Percentiles rank a stretch among this genome's conserved stretches.
These are phyloP conservation scores for Clitopilus hobsonii DNA, from an alignment of 768 basidiomycete species.

Conservation along the genomic window DNA sequence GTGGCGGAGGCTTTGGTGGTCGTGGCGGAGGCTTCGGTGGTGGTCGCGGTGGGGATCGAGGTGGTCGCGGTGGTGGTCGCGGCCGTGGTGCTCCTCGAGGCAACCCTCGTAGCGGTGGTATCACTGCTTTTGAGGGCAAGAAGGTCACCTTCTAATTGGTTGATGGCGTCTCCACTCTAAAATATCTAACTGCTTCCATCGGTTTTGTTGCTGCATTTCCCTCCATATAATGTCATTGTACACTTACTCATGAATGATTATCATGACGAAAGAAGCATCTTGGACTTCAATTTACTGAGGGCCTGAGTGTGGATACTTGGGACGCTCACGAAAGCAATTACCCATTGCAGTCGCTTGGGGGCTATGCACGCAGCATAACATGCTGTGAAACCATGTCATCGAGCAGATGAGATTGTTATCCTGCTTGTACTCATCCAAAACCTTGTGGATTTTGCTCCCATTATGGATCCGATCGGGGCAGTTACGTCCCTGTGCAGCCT, in stretches of 20 bases:
- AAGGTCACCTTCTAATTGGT: slow-evolving; percentile 60
- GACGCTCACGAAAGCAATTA: background rate
- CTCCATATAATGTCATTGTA: background rate
- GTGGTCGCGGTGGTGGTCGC: slow-evolving; percentile 36
- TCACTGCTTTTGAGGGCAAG: slow-evolving; percentile 61
- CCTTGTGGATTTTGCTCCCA: background rate
- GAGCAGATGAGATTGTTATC: too few species aligned
- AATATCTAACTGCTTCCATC: too few species aligned
- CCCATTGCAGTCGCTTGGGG: too few species aligned
- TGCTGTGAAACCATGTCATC: too few species aligned
- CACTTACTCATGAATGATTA: background rate
- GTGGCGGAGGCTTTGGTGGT: slow-evolving; percentile 29
- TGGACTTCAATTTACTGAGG: too few species aligned
- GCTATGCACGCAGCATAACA: too few species aligned
- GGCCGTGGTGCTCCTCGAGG: slow-evolving; percentile 42
- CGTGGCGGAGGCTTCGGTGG: slow-evolving; percentile 32
- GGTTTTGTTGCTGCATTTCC: too few species aligned
- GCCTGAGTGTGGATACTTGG: too few species aligned
- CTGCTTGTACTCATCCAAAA: too few species aligned
- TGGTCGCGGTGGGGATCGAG: slow-evolving; percentile 38
- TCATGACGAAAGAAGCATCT: background rate
- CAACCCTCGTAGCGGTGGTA: slow-evolving; percentile 57
- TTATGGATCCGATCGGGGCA: slow-evolving; percentile 11
- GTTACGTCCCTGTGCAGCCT: slow-evolving; percentile 12
- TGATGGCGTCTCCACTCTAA: too few species aligned